Percentiles rank a stretch among this genome's conserved stretches.
Conservation (phyloP, 352 stramenopile genomes). For the Globisporangium sylvaticum region DNA sequence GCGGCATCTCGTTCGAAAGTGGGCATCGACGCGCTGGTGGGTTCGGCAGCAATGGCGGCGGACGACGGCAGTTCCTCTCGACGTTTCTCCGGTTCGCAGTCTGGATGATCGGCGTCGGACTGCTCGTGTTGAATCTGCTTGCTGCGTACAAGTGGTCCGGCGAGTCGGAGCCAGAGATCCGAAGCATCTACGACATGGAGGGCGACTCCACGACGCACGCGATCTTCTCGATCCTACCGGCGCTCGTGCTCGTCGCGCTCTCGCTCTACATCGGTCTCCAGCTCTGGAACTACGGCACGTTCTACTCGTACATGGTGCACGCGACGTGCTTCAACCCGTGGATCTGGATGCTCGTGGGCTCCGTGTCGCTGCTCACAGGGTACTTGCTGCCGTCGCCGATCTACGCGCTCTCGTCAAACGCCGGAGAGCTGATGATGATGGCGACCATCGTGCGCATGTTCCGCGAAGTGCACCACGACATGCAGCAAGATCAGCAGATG, state of each 20-base stretch:
- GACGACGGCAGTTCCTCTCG: constrained; percentile 35
- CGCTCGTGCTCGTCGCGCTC: constrained; percentile 61
- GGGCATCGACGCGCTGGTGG: constrained; percentile 36
- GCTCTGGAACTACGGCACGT: constrained; percentile 84
- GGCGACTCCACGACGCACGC: constrained; percentile 52
- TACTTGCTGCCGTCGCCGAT: constrained; percentile 75
- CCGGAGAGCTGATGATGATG: constrained; percentile 74
- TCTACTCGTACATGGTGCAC: constrained; percentile 84
- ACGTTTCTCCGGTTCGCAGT: constrained; percentile 63
- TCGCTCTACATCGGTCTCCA: constrained; percentile 70
- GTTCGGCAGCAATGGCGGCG: neutral
- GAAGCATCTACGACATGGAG: constrained; percentile 72
- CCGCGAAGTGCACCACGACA: constrained; percentile 79
- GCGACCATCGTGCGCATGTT: constrained; percentile 83
- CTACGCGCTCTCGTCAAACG: constrained; percentile 74
- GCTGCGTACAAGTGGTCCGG: constrained; percentile 61
- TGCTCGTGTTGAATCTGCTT: constrained; percentile 71
- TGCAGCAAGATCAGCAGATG: constrained; percentile 76
- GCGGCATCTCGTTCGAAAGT: constrained; percentile 85
- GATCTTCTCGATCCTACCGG: constrained; percentile 59
- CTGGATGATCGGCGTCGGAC: constrained; percentile 53
- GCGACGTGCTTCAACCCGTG: constrained; percentile 84
- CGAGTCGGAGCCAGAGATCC: constrained; percentile 35
- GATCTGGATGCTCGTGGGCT: constrained; percentile 86
- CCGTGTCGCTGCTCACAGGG: constrained; percentile 54